Evolutionary conservation across 129 eudicot genomes (phyloP), one percentile per base, ranked within the genome.

Genomic region (Erigeron canadensis): DNA sequence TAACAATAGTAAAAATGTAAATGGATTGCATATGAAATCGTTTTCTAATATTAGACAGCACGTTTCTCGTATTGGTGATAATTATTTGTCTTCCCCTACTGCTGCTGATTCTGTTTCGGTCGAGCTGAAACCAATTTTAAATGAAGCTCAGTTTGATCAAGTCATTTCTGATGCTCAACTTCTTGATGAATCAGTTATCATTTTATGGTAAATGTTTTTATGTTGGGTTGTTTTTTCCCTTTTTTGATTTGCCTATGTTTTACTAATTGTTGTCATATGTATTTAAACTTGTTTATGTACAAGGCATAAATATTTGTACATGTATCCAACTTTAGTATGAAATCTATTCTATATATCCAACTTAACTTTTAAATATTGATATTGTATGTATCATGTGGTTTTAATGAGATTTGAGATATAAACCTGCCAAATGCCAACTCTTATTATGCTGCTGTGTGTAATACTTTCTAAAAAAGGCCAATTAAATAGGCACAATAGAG

Each of bases 91-190:
- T 63, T 53, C 37, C 67, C 45, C 39, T 65, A 37, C 91, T 65
- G 40, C 91, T 28, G 58, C 21, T 16, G 58, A 53, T 53, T 21
- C 94, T 5, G 76, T 84, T 63, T 85, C 91, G n/a, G 63, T 91
- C 45, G 88, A 84, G 45, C 70, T 91, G 39, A 77, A 74, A 73
- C 86, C 87, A 7, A 80, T 88, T 73, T 60, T 75, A 7, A 79
- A 79, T 34, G 96, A 91, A 68, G 43, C 37, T 41, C 89, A 88
- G 67, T 88, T 88, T 70, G 85, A 91, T 88, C 88, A 73, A 38
- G 80, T 88, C 15, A 19, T 91, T 47, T 70, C 80, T 39, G 85
- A 90, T 44, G 95, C 95, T 41, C 78, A 87, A 70, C 87, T 75
- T 70, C 75, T 72, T 18, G 70, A 84, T 3, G 90, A 88, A 79